Evolutionary conservation across 1,284 basidiomycete genomes (phyloP).

Genomic region (Fomitopsis palustris): DNA sequence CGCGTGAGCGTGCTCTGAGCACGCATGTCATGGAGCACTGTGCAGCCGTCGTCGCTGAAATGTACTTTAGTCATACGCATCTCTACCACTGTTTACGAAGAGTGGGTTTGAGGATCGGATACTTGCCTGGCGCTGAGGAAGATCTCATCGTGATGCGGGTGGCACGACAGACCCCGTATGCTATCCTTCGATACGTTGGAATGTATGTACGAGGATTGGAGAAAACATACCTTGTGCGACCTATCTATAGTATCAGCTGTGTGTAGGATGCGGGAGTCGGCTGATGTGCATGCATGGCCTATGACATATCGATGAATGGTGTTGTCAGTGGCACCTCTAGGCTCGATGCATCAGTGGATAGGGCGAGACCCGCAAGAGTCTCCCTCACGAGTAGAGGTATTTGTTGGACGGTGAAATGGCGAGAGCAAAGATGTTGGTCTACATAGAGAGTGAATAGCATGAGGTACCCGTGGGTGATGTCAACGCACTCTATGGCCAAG

Average conservation of each 20-base stretch:
- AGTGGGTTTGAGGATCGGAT: neutral
- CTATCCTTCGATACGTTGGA: constrained; percentile 42
- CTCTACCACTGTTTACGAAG: neutral
- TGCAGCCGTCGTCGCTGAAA: constrained; percentile 61
- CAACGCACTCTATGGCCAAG: constrained; percentile 45
- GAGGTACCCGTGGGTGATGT: neutral
- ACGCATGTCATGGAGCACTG: constrained; percentile 56
- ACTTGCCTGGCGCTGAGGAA: constrained; percentile 63
- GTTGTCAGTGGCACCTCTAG: constrained; percentile 62
- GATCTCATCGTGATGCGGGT: constrained; percentile 60
- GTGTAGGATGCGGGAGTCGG: constrained; percentile 15
- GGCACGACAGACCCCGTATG: constrained; percentile 58
- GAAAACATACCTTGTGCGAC: neutral
- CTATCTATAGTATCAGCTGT: constrained; percentile 19
- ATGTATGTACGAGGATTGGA: too few species aligned
- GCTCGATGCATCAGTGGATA: constrained; percentile 3
- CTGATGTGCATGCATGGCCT: constrained; percentile 16
- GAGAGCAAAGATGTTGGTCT: constrained; percentile 69
- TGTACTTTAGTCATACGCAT: neutral
- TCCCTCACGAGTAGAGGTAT: constrained; percentile 59
- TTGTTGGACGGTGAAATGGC: constrained; percentile 63
- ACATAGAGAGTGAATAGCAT: neutral
- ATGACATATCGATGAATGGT: constrained; percentile 58
- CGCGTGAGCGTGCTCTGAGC: constrained; percentile 29
- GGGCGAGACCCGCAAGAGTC: neutral